Conservation (phyloP, 1,284 basidiomycete genomes). For the Rhizoctonia solani region DNA sequence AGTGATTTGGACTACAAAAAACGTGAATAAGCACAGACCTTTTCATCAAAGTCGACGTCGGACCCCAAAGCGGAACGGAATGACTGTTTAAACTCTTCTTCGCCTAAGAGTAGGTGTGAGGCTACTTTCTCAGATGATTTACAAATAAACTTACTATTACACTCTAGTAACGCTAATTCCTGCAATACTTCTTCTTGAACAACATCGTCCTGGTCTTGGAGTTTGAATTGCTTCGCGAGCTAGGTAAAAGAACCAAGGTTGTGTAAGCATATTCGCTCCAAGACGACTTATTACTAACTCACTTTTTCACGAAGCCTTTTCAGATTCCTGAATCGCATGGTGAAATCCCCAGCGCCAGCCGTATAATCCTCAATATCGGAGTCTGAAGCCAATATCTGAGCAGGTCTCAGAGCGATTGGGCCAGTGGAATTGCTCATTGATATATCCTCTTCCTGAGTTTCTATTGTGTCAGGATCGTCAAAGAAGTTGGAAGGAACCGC, state of each 20-base stretch:
- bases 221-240: slow-evolving; percentile 4
- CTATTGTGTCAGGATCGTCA: slow-evolving; percentile 25
- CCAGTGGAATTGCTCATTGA: background rate
- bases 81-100: slow-evolving; percentile 18
- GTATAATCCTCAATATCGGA: slow-evolving; percentile 10
- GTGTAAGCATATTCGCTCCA: background rate
- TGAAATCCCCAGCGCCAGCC: background rate
- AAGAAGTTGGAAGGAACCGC: slow-evolving; percentile 10
- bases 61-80: slow-evolving; percentile 8
- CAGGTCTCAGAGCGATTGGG: background rate
- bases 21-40: background rate
- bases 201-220: slow-evolving; percentile 20
- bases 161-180: slow-evolving; percentile 23
- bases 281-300: background rate
- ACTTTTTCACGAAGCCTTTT: slow-evolving; percentile 17
- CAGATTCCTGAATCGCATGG: background rate
- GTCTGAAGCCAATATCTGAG: background rate
- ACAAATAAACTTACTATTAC: background rate
- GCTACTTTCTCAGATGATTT: background rate
- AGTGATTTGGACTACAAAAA: background rate
- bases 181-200: slow-evolving; percentile 28
- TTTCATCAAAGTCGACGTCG: slow-evolving; percentile 2
- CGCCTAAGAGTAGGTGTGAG: background rate
- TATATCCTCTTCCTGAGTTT: slow-evolving; percentile 9
- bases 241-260: background rate